Evolutionary conservation across 306 rosid genomes (phyloP).

Genomic region (Acacia confusa): DNA sequence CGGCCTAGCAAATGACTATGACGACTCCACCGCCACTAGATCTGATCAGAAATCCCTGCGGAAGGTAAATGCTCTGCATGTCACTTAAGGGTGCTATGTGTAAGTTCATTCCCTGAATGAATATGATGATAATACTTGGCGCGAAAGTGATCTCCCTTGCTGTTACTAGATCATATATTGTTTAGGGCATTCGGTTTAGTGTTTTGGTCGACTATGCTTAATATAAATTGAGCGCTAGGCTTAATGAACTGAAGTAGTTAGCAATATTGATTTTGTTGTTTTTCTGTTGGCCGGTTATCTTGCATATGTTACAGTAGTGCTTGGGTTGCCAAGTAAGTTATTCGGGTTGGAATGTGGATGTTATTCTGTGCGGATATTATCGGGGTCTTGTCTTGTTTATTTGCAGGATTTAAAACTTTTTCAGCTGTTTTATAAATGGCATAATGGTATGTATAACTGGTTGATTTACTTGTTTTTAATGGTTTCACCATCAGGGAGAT

Average conservation of each 20-base stretch:
- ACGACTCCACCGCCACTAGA: constrained; percentile 50
- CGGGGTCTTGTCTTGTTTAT: background rate
- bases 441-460: background rate
- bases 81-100: background rate
- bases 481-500: constrained; percentile 52
- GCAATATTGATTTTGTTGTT: background rate
- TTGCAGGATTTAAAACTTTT: background rate
- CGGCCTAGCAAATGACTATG: constrained; percentile 19
- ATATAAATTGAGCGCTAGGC: background rate
- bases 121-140: background rate
- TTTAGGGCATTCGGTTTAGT: background rate
- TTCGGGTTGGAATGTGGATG: constrained; percentile 1
- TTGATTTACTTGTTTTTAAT: constrained; percentile 4
- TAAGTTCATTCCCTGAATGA: background rate
- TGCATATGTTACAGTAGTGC: background rate
- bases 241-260: background rate
- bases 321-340: background rate
- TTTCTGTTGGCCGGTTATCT: background rate
- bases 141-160: background rate
- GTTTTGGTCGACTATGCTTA: background rate
- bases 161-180: background rate
- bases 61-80: constrained; percentile 38
- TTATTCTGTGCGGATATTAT: background rate
- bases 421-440: background rate
- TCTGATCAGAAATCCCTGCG: constrained; percentile 47